Conservation (phyloP, 1,284 basidiomycete species). For the Fomitiporia mediterranea region DNA sequence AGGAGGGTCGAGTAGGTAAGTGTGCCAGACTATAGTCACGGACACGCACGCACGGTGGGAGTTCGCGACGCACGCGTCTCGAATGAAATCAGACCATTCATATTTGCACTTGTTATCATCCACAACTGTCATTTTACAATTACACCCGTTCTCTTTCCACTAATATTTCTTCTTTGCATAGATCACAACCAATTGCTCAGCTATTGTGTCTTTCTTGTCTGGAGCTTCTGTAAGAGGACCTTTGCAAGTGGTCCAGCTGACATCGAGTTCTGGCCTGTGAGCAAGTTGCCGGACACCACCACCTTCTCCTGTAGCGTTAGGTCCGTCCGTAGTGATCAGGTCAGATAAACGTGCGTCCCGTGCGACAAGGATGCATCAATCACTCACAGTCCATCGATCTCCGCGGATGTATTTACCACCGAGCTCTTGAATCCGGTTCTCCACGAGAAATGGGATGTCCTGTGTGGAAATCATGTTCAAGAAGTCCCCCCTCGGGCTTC, state of each 20-base stretch:
- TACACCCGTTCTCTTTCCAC: neutral
- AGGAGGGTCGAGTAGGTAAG: neutral
- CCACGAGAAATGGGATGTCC: constrained; percentile 66
- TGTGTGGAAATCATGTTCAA: constrained; percentile 10
- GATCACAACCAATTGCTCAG: too few relatives aligned
- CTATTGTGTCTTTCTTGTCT: too few relatives aligned
- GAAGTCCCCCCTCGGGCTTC: neutral
- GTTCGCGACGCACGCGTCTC: constrained; percentile 1
- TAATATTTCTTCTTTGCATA: neutral
- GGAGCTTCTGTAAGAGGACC: constrained; percentile 37
- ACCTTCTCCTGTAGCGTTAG: constrained; percentile 35
- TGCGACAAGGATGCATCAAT: too few relatives aligned
- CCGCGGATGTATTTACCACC: constrained; percentile 59
- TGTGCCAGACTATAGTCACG: neutral
- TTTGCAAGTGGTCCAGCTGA: constrained; percentile 50
- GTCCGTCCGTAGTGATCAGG: neutral
- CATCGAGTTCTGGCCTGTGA: constrained; percentile 73
- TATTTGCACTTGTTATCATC: neutral
- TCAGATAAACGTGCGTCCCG: neutral
- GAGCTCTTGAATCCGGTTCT: constrained; percentile 44
- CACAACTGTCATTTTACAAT: neutral
- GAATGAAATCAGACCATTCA: neutral
- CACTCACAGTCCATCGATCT: constrained; percentile 51
- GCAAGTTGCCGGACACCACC: constrained; percentile 41
- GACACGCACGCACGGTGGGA: constrained; percentile 2